Percentiles rank a stretch among this genome's conserved stretches.
These are phyloP conservation scores for Podospora tetraspora DNA, from an alignment of 495 filamentous ascomycete genomes.

Conservation along the genomic window DNA sequence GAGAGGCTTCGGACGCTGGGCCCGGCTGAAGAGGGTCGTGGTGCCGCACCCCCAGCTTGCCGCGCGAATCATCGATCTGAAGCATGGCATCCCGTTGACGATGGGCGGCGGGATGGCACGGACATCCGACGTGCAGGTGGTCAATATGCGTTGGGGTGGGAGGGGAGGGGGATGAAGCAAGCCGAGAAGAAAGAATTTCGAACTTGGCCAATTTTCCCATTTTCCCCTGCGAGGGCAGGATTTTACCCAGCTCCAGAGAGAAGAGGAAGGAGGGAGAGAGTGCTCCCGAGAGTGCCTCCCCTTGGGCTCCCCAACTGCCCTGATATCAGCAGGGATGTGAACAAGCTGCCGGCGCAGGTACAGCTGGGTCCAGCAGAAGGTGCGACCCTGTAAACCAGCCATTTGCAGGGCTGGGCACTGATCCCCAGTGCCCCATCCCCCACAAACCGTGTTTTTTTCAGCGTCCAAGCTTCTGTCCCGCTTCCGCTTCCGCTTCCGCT, in stretches of 20 bases:
- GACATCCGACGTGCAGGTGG: slow-evolving; percentile 4
- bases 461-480: neutral
- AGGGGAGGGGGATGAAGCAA: neutral
- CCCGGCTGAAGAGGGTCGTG: neutral
- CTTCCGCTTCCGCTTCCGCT: neutral
- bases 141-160: neutral
- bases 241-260: neutral
- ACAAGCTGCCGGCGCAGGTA: neutral
- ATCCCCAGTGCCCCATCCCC: neutral
- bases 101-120: slow-evolving; percentile 1
- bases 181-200: neutral
- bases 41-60: neutral
- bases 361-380: neutral
- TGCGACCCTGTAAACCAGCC: neutral
- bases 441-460: neutral
- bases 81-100: neutral
- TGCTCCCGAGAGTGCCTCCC: neutral
- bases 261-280: neutral
- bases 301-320: neutral
- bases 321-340: neutral
- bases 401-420: too few relatives aligned
- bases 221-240: neutral
- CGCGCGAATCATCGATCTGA: neutral
- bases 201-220: neutral
- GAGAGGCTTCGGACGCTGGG: neutral